Evolutionary conservation across 352 stramenopile species (phyloP).

Genomic region (Globisporangium ultimum): DNA sequence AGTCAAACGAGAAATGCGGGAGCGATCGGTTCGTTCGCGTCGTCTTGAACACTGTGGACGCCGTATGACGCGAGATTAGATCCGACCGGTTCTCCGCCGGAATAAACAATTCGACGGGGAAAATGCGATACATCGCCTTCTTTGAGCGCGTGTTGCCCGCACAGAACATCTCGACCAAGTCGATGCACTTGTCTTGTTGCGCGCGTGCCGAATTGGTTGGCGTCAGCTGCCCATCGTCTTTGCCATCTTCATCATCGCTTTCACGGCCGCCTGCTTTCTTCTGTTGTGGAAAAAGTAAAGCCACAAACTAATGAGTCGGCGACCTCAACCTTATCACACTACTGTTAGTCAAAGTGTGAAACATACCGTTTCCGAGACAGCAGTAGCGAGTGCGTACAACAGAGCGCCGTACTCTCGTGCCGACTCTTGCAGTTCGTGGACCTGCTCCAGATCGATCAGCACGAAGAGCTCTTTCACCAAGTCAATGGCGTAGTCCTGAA

Average conservation of each 20-base stretch:
- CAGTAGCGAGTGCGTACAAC: slow-evolving; percentile 57
- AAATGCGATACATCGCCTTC: slow-evolving; percentile 72
- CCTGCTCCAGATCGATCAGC: slow-evolving; percentile 66
- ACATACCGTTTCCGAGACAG: slow-evolving; percentile 30
- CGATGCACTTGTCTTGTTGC: slow-evolving; percentile 49
- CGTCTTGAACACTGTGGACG: slow-evolving; percentile 34
- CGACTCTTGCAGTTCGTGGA: slow-evolving; percentile 76
- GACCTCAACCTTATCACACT: not conserved
- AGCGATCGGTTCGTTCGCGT: slow-evolving; percentile 47
- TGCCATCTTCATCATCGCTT: slow-evolving; percentile 11
- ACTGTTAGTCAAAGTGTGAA: not conserved
- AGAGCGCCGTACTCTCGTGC: slow-evolving; percentile 73
- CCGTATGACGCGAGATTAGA: slow-evolving; percentile 55
- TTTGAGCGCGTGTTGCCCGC: slow-evolving; percentile 76
- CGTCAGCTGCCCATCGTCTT: slow-evolving; percentile 27
- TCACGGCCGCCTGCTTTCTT: slow-evolving; percentile 7
- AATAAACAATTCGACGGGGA: slow-evolving; percentile 81
- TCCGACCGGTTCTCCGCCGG: slow-evolving; percentile 48
- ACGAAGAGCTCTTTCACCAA: slow-evolving; percentile 77
- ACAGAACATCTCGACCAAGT: slow-evolving; percentile 82
- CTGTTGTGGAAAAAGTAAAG: not conserved
- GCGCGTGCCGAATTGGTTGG: slow-evolving; percentile 32
- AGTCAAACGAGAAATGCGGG: slow-evolving; percentile 68
- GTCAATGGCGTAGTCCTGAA: slow-evolving; percentile 61
- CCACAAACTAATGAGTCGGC: too few relatives aligned